Conservation (phyloP, 176 grass and related monocot genomes). For the Ananas comosus region DNA sequence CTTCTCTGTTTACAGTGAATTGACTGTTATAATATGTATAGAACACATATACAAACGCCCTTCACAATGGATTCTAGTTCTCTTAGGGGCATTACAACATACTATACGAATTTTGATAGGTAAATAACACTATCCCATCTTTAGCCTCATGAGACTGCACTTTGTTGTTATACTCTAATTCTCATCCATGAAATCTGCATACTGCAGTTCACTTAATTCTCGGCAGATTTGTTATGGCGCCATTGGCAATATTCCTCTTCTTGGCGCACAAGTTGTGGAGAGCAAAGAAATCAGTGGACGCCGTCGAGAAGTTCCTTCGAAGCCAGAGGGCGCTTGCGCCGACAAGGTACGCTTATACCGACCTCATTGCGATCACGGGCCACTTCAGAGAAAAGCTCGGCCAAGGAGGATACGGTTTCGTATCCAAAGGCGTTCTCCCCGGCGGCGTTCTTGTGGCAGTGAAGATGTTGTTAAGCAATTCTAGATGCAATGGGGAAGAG, state of each 20-base stretch:
- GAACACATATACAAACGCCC: too few species aligned
- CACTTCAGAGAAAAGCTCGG: conserved; percentile 43
- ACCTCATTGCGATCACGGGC: conserved; percentile 40
- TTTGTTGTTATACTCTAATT: background rate
- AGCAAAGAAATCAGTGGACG: conserved; percentile 4
- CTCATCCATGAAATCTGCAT: background rate
- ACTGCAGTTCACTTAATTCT: conserved; percentile 1
- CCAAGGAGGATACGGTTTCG: conserved; percentile 36
- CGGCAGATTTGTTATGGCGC: conserved; percentile 15
- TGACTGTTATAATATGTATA: too few species aligned
- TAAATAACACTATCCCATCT: background rate
- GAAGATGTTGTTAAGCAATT: conserved; percentile 25
- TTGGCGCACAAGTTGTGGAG: conserved; percentile 33
- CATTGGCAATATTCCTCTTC: conserved; percentile 4
- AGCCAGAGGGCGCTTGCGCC: conserved; percentile 21
- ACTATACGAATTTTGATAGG: background rate
- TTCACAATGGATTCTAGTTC: background rate
- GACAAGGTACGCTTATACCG: conserved; percentile 26
- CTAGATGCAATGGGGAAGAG: conserved; percentile 37
- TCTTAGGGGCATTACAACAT: background rate
- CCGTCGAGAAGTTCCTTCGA: conserved; percentile 31
- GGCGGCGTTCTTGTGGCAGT: conserved; percentile 7
- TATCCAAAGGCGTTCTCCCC: conserved; percentile 28
- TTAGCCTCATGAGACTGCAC: background rate
- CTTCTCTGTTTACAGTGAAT: background rate